Evolutionary conservation across 495 filamentous ascomycete genomes (phyloP), one percentile per base, ranked within the genome.

Genomic region (Aspergillus panamensis): DNA sequence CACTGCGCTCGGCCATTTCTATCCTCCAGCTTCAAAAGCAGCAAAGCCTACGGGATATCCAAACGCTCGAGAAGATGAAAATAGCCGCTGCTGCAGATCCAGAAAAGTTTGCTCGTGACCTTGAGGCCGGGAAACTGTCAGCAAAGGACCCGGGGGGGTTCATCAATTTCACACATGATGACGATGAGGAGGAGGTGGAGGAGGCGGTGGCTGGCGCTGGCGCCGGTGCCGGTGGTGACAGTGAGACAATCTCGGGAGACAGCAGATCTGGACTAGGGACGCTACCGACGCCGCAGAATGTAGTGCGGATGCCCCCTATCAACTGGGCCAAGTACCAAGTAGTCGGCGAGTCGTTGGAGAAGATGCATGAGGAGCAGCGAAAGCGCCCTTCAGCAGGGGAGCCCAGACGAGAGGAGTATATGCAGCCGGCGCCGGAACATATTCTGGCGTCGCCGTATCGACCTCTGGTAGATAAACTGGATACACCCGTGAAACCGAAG

Each of bases 251-350:
- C 3, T 25, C 17, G 29, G 33, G 17, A 7, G 13, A 49, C n/a
- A 16, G 3, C 1, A 9, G 5, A 7, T 70, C 70, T n/a, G 63
- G 60, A 3, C 76, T 84, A 31, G 77, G 75, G 16, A 76, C 71
- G 19, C 80, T 96, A 1, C 91, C 92, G 0, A 78, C 77, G 17
- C 83, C 88, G n/a, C 92, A 96, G 73, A 91, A 85, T 62, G 75
- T 96, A 3, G 83, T 94, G 8, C 86, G 91, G 33, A 88, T 84
- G 75, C 92, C 92, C 21, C 86, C 89, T 2, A 82, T 96, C 57
- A 95, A 95, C 74, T 96, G 92, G 92, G 82, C 83, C 6, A 90
- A 95, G 67, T 96, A 96, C 68, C 87, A 87, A 57, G 77, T 96
- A 16, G 84, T 91, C 1, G 91, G 91, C 25, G 86, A 88, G 55